phyloP scores from a whole-genome alignment of 2,329 filamentous ascomycete genomes.

The Talaromyces sp. region DNA sequence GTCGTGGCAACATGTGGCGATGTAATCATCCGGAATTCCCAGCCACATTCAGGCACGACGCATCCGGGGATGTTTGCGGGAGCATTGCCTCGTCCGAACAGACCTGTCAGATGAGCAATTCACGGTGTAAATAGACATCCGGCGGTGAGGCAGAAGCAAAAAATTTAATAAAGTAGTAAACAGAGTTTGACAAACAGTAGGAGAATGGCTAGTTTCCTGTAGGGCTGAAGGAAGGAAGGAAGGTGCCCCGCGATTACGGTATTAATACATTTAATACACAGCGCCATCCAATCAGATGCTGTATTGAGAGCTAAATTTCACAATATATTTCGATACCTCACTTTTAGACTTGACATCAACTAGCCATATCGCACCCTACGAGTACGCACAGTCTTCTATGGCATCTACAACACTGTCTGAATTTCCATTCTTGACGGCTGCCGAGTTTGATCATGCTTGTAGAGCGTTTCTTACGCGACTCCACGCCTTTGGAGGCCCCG shows the following conservation, averaged over 20 bases:
- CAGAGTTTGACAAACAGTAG: neutral
- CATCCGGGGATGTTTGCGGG: neutral
- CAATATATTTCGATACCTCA: neutral
- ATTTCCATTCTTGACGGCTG: constrained; percentile 58
- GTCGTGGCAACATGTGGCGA: neutral
- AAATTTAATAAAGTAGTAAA: neutral
- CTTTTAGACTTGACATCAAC: neutral
- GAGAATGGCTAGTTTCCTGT: neutral
- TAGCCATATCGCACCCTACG: neutral
- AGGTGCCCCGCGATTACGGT: neutral
- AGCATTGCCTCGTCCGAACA: neutral
- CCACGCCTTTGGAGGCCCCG: constrained; percentile 50
- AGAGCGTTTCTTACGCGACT: constrained; percentile 52
- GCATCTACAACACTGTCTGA: constrained; percentile 16
- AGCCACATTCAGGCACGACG: neutral
- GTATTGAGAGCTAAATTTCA: neutral
- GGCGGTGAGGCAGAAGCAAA: neutral
- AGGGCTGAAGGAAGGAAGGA: neutral
- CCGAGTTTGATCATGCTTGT: constrained; percentile 64
- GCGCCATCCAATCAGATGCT: neutral
- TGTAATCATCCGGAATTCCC: neutral
- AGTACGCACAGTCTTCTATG: neutral
- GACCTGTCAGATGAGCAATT: neutral
- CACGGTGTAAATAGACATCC: neutral
- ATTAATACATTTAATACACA: neutral